Conservation (phyloP, 805 yeast species). For the Yarrowia sp. region DNA sequence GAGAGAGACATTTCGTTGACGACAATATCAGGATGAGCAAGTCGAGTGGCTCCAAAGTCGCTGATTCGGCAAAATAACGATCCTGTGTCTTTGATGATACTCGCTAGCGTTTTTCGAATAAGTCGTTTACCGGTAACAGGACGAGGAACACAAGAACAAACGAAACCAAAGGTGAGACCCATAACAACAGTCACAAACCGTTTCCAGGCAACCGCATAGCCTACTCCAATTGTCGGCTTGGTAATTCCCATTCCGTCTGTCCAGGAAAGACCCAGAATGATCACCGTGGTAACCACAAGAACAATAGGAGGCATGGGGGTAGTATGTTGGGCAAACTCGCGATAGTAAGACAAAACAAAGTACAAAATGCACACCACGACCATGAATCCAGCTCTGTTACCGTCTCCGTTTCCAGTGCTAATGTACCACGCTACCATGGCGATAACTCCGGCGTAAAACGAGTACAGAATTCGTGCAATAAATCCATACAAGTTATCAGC, state of each 20-base stretch:
- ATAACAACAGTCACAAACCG: slow-evolving; percentile 37
- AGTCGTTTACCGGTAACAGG: slow-evolving; percentile 37
- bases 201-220: slow-evolving; percentile 38
- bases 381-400: slow-evolving; percentile 38
- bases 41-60: slow-evolving; percentile 36
- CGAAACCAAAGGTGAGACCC: slow-evolving; percentile 36
- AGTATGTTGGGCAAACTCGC: slow-evolving; percentile 36
- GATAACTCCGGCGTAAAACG: slow-evolving; percentile 36
- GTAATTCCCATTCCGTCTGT: slow-evolving; percentile 7
- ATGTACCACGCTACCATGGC: slow-evolving; percentile 41
- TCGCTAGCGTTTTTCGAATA: slow-evolving; percentile 34
- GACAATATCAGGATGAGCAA: slow-evolving; percentile 29
- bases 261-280: slow-evolving; percentile 39
- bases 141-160: slow-evolving; percentile 38
- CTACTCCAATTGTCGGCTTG: slow-evolving; percentile 26
- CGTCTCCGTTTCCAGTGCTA: slow-evolving; percentile 37
- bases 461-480: slow-evolving; percentile 32
- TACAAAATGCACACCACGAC: slow-evolving; percentile 26
- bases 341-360: slow-evolving; percentile 29
- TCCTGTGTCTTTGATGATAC: slow-evolving; percentile 32
- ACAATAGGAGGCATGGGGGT: slow-evolving; percentile 36
- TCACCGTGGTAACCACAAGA: slow-evolving; percentile 33
- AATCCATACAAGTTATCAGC: slow-evolving; percentile 38
- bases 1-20: slow-evolving; percentile 26
- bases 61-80: slow-evolving; percentile 35